Evolutionary conservation across 352 stramenopile genomes (phyloP), one percentile per base, ranked within the genome.

Genomic region (Elongisporangium senticosum): DNA sequence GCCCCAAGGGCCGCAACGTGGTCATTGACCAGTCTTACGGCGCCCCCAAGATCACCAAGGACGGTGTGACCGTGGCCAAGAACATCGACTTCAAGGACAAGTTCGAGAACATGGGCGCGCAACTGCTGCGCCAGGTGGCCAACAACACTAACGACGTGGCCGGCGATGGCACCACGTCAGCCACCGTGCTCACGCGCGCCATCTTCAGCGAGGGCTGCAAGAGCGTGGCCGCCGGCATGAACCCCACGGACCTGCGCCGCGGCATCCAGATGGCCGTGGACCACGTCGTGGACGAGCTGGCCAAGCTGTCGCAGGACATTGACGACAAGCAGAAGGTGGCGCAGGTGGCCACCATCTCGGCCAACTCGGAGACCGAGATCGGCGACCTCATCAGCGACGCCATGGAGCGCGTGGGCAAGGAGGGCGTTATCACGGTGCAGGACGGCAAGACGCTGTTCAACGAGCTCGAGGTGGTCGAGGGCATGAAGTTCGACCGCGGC

Each of bases 401-500:
- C 62, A 99, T 99, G 97, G 97, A 99, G 77, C 86, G 96, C 54
- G 98, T 99, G 24, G 97, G 97, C 64, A 99, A 99, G 77, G 97
- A 99, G 65, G 98, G 98, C 58, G 96, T 98, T 24, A 98, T 98
- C 77, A 98, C 94, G 17, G 90, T 98, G 33, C 95, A 99, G 83
- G 98, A 99, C 77, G 97, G 97, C 62, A 99, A 99, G 89, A 99
- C 97, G 23, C 75, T 99, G 54, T 95, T 98, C 65, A 99, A 99
- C 84, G 97, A 99, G 80, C 83, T 99, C 23, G 97, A 99, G 73
- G 97, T 99, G 51, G 97, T 99, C 7, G 98, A 99, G 69, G 98
- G 98, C 62, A 99, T 99, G 97, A 98, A 98, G 74, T 99, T 99
- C 69, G 98, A 99, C 77, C 93, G 98, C 51, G 98, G 98, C 51